phyloP scores from a whole-genome alignment of 2,329 filamentous ascomycete genomes.

The Fusarium domesticum region DNA sequence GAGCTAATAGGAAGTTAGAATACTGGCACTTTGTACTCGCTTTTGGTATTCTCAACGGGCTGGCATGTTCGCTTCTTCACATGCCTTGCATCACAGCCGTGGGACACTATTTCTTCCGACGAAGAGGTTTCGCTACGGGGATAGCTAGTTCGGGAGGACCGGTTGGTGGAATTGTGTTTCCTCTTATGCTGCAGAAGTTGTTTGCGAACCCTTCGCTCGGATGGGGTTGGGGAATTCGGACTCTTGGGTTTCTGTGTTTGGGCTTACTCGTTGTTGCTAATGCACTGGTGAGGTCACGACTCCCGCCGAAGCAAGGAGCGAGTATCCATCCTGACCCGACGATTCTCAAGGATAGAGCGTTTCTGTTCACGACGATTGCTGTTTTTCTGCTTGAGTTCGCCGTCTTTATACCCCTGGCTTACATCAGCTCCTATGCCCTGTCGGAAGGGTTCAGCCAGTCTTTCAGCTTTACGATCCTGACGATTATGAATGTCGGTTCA shows the following conservation, averaged over 20 bases:
- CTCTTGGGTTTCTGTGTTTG: slow-evolving; percentile 1
- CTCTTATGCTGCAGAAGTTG: slow-evolving; percentile 4
- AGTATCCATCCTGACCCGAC: slow-evolving; percentile 2
- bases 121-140: slow-evolving; percentile 5
- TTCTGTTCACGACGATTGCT: slow-evolving; percentile 53
- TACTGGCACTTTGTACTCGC: slow-evolving; percentile 23
- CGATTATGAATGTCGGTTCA: slow-evolving; percentile 72
- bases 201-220: slow-evolving; percentile 3
- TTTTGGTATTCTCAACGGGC: slow-evolving; percentile 10
- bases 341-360: slow-evolving; percentile 40
- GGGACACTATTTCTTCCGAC: slow-evolving; percentile 4
- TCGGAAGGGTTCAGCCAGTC: slow-evolving; percentile 50
- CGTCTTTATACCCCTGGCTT: slow-evolving; percentile 70
- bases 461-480: slow-evolving; percentile 69
- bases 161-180: slow-evolving; percentile 7
- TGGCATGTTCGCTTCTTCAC: slow-evolving; percentile 5
- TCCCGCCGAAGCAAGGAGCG: slow-evolving; percentile 2
- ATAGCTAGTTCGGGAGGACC: slow-evolving; percentile 4
- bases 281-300: not conserved
- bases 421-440: slow-evolving; percentile 63
- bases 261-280: not conserved
- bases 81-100: slow-evolving; percentile 3
- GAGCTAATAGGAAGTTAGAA: not conserved
- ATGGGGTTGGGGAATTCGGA: slow-evolving; percentile 4
- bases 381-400: slow-evolving; percentile 67